A percentile compares a stretch with the other conserved stretches of the same genome.
Conservation (phyloP, 1,139 yeast species). For the Lodderomyces pseudojiufengensis region DNA sequence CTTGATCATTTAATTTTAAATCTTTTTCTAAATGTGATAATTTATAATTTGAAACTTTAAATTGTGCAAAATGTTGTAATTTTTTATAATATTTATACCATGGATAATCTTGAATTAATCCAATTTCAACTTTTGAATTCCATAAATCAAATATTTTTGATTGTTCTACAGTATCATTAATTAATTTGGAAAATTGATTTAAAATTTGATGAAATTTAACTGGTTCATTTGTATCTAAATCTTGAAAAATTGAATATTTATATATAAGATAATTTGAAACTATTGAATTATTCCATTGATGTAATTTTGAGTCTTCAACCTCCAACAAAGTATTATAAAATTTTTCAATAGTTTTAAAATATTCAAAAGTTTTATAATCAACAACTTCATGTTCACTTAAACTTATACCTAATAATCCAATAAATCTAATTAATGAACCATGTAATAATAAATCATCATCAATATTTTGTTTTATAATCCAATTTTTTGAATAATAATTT, state of each 20-base stretch:
- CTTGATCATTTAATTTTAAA: slow-evolving; percentile 22
- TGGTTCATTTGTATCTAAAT: slow-evolving; percentile 17
- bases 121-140: slow-evolving; percentile 38
- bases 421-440: slow-evolving; percentile 34
- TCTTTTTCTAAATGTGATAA: slow-evolving; percentile 48
- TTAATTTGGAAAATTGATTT: slow-evolving; percentile 15
- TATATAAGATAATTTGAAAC: slow-evolving; percentile 22
- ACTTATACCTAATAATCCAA: slow-evolving; percentile 37
- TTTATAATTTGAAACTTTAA: slow-evolving; percentile 53
- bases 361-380: slow-evolving; percentile 24
- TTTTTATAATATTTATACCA: slow-evolving; percentile 64
- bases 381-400: slow-evolving; percentile 44
- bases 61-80: slow-evolving; percentile 52
- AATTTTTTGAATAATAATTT: slow-evolving; percentile 32
- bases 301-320: slow-evolving; percentile 13
- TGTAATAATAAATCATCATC: slow-evolving; percentile 33
- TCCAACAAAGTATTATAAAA: slow-evolving; percentile 19
- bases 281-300: slow-evolving; percentile 20
- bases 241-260: slow-evolving; percentile 21
- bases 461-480: slow-evolving; percentile 28
- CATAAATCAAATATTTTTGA: slow-evolving; percentile 33
- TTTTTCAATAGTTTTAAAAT: slow-evolving; percentile 19
- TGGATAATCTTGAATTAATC: slow-evolving; percentile 59
- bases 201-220: slow-evolving; percentile 20
- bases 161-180: slow-evolving; percentile 15